These are phyloP conservation scores for Telfairia occidentalis DNA, from an alignment of 331 rosid genomes.

Conservation along the genomic window DNA sequence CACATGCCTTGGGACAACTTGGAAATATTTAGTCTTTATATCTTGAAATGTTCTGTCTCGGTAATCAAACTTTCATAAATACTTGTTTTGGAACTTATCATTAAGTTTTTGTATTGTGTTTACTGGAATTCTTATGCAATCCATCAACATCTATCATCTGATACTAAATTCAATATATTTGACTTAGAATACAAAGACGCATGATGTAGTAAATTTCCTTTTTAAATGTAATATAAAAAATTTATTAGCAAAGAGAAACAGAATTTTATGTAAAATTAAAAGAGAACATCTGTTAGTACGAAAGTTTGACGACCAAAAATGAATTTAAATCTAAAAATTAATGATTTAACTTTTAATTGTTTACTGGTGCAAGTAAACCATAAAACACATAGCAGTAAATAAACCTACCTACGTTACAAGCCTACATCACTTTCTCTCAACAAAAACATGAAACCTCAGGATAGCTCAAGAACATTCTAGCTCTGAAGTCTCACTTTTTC, in stretches of 20 bases:
- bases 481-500: neutral
- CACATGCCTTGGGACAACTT: too few relatives aligned
- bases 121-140: neutral
- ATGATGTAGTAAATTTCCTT: neutral
- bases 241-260: neutral
- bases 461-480: neutral
- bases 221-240: neutral
- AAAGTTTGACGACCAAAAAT: neutral
- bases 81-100: neutral
- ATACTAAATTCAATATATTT: neutral
- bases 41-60: neutral
- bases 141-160: neutral
- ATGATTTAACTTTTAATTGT: neutral
- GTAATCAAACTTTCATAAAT: neutral
- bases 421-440: neutral
- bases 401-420: neutral
- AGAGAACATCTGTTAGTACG: neutral
- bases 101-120: neutral
- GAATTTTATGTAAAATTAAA: neutral
- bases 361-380: neutral
- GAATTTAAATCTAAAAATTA: neutral
- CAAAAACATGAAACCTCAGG: neutral
- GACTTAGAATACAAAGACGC: neutral
- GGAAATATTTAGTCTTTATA: too few relatives aligned
- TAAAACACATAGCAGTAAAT: neutral